Percentiles rank a stretch among this genome's conserved stretches.
Evolutionary conservation across 2,329 filamentous ascomycete genomes (phyloP).

Genomic region (Fusarium udum): DNA sequence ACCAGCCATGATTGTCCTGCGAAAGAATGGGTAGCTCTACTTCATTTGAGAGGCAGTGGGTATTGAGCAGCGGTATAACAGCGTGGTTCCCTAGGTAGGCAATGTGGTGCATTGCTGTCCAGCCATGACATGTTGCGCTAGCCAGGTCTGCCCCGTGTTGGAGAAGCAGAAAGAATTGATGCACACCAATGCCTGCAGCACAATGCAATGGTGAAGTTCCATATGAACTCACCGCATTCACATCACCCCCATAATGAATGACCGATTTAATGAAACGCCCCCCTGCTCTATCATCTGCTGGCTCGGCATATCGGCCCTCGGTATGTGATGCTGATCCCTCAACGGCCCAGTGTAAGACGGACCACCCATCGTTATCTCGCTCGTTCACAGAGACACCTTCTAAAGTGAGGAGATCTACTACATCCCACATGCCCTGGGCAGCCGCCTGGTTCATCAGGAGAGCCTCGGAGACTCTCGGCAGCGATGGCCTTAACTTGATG

Average conservation of each 20-base stretch:
- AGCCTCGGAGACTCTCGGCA: neutral
- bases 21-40: too few species aligned
- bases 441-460: neutral
- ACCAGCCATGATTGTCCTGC: neutral
- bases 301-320: neutral
- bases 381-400: neutral
- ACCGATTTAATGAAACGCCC: neutral
- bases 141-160: accelerated
- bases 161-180: too few species aligned
- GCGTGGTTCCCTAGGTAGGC: neutral
- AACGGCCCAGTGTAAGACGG: neutral
- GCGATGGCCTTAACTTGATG: neutral
- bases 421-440: neutral
- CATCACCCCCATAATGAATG: neutral
- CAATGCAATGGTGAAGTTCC: neutral
- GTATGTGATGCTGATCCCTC: neutral
- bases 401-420: neutral
- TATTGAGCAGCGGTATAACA: too few species aligned
- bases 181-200: neutral
- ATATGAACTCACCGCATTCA: neutral
- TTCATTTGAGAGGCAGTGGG: too few species aligned
- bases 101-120: neutral
- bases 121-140: neutral
- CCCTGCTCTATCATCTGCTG: neutral
- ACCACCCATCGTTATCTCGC: neutral